Evolutionary conservation across 768 basidiomycete species (phyloP).

Genomic region (Lactarius akahatsu): DNA sequence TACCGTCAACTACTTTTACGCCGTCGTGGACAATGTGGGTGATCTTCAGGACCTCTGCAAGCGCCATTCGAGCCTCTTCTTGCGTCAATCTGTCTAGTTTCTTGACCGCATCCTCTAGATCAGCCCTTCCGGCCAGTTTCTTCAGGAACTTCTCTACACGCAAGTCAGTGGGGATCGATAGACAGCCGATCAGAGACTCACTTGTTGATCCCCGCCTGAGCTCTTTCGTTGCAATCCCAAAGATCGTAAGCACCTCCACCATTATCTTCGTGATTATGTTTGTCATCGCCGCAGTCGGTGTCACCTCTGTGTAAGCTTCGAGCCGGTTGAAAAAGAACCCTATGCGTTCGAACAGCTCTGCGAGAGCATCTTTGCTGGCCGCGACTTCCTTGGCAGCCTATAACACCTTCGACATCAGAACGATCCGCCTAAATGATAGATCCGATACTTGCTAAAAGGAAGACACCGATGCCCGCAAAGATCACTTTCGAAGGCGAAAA

Average conservation of each 20-base stretch:
- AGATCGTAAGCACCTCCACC: conserved; percentile 7
- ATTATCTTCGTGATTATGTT: conserved; percentile 3
- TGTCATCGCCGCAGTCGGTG: not conserved
- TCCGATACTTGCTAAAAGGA: not conserved
- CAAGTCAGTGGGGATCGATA: not conserved
- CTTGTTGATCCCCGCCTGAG: not conserved
- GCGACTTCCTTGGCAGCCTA: not conserved
- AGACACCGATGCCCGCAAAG: conserved; percentile 2
- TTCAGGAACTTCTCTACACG: not conserved
- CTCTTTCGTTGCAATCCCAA: conserved; percentile 7
- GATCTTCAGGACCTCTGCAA: not conserved
- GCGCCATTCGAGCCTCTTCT: conserved; percentile 1
- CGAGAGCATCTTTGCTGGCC: not conserved
- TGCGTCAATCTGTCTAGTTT: not conserved
- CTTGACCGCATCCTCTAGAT: conserved; percentile 1
- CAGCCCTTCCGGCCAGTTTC: not conserved
- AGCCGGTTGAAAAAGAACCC: conserved; percentile 4
- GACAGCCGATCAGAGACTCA: not conserved
- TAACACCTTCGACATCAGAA: not conserved
- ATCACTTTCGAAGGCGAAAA: not conserved
- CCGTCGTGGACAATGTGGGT: not conserved
- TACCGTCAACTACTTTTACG: not conserved
- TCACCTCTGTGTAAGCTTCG: not conserved
- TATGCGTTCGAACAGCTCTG: not conserved
- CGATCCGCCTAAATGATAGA: not conserved